A percentile compares a stretch with the other conserved stretches of the same genome.
Evolutionary conservation across 2,329 filamentous ascomycete species (phyloP).

Genomic region (Sordariomycetes sp.): DNA sequence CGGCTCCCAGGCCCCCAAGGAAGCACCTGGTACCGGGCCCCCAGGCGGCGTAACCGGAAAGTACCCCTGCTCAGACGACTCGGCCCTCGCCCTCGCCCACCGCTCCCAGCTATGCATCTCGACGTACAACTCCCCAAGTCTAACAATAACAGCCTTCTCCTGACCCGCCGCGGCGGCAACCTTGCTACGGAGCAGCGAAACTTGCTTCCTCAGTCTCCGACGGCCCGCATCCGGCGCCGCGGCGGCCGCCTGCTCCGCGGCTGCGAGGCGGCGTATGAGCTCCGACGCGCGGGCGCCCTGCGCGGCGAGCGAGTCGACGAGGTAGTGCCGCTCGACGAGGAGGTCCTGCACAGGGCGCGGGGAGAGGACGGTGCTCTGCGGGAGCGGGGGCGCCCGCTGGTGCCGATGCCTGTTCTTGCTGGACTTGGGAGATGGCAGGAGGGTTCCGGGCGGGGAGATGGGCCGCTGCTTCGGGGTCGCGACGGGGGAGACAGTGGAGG

Average conservation of each 20-base stretch:
- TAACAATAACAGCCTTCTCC: constrained; percentile 27
- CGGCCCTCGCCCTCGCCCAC: constrained; percentile 11
- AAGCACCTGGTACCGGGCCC: no score
- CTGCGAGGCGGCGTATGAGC: constrained; percentile 23
- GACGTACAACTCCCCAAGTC: constrained; percentile 33
- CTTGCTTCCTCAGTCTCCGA: constrained; percentile 24
- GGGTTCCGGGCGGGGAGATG: not conserved
- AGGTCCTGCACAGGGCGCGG: constrained; percentile 27
- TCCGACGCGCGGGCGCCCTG: constrained; percentile 22
- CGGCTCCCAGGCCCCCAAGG: no score
- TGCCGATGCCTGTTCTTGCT: not conserved
- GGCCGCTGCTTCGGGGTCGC: not conserved
- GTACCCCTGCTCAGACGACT: constrained; percentile 5
- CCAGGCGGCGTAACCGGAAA: not conserved
- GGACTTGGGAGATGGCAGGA: not conserved
- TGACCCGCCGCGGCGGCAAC: constrained; percentile 30
- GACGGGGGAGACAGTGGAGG: not conserved
- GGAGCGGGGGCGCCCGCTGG: constrained; percentile 1
- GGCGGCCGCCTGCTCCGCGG: constrained; percentile 16
- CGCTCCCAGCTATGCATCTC: constrained; percentile 32
- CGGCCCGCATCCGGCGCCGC: constrained; percentile 2
- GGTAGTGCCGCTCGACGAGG: constrained; percentile 31
- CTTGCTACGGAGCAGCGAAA: constrained; percentile 24
- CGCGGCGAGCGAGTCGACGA: constrained; percentile 24
- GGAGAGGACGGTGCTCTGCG: constrained; percentile 13